Percentiles rank a stretch among this genome's conserved stretches.
Conservation (phyloP, 2,329 filamentous ascomycete genomes). For the Phialophora macrospora region DNA sequence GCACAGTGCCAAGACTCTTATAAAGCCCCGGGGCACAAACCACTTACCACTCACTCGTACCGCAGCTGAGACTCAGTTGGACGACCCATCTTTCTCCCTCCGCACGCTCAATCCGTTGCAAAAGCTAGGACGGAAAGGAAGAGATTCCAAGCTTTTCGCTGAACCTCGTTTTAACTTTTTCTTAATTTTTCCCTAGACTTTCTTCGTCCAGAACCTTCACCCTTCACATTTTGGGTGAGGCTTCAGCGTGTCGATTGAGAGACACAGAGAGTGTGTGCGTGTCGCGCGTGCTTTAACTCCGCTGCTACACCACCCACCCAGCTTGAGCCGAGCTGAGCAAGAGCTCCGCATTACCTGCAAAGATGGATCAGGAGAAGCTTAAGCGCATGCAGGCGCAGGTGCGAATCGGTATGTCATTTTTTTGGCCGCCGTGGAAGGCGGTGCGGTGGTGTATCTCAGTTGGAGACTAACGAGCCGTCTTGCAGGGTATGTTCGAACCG, state of each 20-base stretch:
- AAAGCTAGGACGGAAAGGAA: not conserved
- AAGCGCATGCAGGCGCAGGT: conserved; percentile 69
- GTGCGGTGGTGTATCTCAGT: not conserved
- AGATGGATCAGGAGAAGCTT: conserved; percentile 70
- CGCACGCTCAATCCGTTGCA: not conserved
- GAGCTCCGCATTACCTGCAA: conserved; percentile 43
- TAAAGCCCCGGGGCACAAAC: not conserved
- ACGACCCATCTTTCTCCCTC: not conserved
- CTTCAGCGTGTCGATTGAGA: not conserved
- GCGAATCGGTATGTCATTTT: conserved; percentile 69
- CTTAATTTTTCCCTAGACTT: not conserved
- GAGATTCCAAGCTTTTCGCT: not conserved
- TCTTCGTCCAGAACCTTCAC: not conserved
- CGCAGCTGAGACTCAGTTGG: not conserved
- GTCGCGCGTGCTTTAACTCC: not conserved
- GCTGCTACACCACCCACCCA: not conserved
- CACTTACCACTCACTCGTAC: not conserved
- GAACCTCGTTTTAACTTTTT: not conserved
- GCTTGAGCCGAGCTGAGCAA: conserved; percentile 15
- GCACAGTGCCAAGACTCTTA: not conserved
- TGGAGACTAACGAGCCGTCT: conserved; percentile 19
- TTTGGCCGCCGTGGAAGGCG: not conserved
- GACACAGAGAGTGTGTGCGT: too few species aligned
- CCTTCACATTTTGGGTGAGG: not conserved
- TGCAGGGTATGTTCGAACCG: conserved; percentile 29